Base-by-base conservation (phyloP, 345 rosid species). In the Laguncularia racemosa region DNA sequence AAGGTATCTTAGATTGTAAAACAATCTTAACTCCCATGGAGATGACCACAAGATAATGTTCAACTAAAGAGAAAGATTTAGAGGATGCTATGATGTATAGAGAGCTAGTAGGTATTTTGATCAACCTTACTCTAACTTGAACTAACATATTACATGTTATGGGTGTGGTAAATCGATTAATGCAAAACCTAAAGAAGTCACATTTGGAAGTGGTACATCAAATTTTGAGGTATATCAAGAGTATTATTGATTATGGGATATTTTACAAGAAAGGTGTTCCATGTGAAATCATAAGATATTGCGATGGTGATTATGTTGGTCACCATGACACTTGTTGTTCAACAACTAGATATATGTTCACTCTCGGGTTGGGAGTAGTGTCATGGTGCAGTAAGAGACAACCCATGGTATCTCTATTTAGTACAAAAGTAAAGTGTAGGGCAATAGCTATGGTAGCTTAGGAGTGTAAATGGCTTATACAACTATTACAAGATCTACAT, bases 341-440 rank as follows among this genome's bases (percentile, higher is more conserved):
- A 4, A 62, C 47, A 15, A 48, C 23, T 16, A 12, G 40, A 23
- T 43, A 61, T 28, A 38, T 26, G 40, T 55, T 45, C 44, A 13
- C 6, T 11, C 18, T 45, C 8, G 45, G 57, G 6, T 54, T 13
- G 6, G 16, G n/a, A 12, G 62, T 47, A 6, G 20, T 61, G 16
- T 56, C 62, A 6, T 67, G 58, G 62, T 50, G 48, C 14, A 61
- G 13, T 6, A 56, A 67, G 23, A 61, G 38, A 40, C 43, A 67
- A 23, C 15, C 53, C 10, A 48, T 16, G 0, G 0, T 66, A 3
- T 55, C 60, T 6, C 13, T 54, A 18, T 59, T 50, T 20, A 60
- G 10, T 16, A 43, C 17, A 2, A 38, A 59, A 2, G 53, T 47
- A 15, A 19, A 61, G 26, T 60, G 60, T 2, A 15, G 1, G 17